These are phyloP conservation scores for Entonaema liquescens DNA, from an alignment of 495 filamentous ascomycete species.

Conservation along the genomic window DNA sequence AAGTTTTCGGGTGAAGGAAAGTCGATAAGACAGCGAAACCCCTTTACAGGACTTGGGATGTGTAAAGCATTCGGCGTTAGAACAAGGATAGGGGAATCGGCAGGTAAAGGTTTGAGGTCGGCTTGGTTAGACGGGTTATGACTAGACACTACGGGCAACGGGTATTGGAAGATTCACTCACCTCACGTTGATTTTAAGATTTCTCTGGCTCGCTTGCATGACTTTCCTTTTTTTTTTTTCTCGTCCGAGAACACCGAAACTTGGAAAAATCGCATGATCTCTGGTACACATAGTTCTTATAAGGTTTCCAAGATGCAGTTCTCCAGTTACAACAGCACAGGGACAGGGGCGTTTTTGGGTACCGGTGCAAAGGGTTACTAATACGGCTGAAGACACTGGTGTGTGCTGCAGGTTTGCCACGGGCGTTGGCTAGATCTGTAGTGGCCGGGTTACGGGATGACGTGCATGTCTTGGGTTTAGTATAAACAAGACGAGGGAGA, in stretches of 20 bases:
- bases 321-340: slow-evolving; percentile 6
- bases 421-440: slow-evolving; percentile 33
- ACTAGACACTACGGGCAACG: slow-evolving; percentile 28
- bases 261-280: slow-evolving; percentile 20
- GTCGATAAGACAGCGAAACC: slow-evolving; percentile 18
- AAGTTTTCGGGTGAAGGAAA: slow-evolving; percentile 75
- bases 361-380: slow-evolving; percentile 11
- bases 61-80: slow-evolving; percentile 32
- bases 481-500: slow-evolving; percentile 23
- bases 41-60: slow-evolving; percentile 14
- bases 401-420: slow-evolving; percentile 29
- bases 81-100: slow-evolving; percentile 1
- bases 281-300: slow-evolving; percentile 8
- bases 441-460: slow-evolving; percentile 39
- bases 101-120: slow-evolving; percentile 11
- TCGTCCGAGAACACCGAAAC: slow-evolving; percentile 1
- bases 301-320: slow-evolving; percentile 2
- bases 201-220: slow-evolving; percentile 18
- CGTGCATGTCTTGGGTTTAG: slow-evolving; percentile 37
- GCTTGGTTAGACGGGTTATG: slow-evolving; percentile 33
- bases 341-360: slow-evolving; percentile 9
- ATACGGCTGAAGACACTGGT: slow-evolving; percentile 1
- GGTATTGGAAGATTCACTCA: slow-evolving; percentile 28
- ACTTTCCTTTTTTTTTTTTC: background rate
- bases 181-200: slow-evolving; percentile 21